A percentile compares a stretch with the other conserved stretches of the same genome.
Evolutionary conservation across 2,329 filamentous ascomycete genomes (phyloP).

Genomic region (Cephalotrichum gorgonifer): DNA sequence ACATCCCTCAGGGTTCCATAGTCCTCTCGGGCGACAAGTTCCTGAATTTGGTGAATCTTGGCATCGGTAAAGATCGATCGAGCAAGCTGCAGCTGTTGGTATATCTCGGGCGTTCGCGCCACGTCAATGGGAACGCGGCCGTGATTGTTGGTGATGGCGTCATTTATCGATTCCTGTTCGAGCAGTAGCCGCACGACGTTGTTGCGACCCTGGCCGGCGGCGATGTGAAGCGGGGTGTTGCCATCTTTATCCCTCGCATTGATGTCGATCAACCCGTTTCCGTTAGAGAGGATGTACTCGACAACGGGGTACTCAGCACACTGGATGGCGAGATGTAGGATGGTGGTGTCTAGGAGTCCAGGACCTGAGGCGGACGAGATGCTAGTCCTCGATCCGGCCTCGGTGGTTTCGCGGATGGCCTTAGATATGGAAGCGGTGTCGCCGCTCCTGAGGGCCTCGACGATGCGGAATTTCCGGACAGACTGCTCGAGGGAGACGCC

Average conservation of each 20-base stretch:
- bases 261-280: constrained; percentile 59
- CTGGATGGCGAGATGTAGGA: constrained; percentile 89
- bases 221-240: constrained; percentile 86
- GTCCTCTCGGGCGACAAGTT: constrained; percentile 59
- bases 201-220: constrained; percentile 69
- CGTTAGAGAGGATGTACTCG: constrained; percentile 82
- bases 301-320: constrained; percentile 89
- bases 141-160: constrained; percentile 73
- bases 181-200: constrained; percentile 76
- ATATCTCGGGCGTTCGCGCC: constrained; percentile 86
- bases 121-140: constrained; percentile 82
- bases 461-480: constrained; percentile 85
- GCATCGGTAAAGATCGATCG: constrained; percentile 82
- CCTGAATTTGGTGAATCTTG: constrained; percentile 76
- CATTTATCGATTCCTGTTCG: constrained; percentile 75
- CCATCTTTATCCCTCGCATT: constrained; percentile 69
- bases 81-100: constrained; percentile 85
- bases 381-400: constrained; percentile 43
- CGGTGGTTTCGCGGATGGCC: constrained; percentile 60
- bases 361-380: constrained; percentile 39
- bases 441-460: constrained; percentile 82
- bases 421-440: constrained; percentile 86
- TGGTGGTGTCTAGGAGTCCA: constrained; percentile 69
- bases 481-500: constrained; percentile 72
- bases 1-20: constrained; percentile 72